A percentile compares a stretch with the other conserved stretches of the same genome.
Conservation (phyloP, 2,329 filamentous ascomycete genomes). For the Keithomyces neogunnii region DNA sequence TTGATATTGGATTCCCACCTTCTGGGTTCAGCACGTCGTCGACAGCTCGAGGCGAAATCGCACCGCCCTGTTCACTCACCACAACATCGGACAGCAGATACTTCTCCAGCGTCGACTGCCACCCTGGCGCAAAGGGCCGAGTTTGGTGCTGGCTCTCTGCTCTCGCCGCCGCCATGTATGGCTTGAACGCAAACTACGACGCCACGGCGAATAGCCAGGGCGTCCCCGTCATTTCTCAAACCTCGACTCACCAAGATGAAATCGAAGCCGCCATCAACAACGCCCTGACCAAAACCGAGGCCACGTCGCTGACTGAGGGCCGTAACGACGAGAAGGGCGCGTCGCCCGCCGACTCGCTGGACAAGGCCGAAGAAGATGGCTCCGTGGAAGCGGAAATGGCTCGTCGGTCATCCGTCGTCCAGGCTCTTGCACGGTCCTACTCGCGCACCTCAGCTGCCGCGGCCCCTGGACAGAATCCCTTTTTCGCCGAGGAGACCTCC, state of each 20-base stretch:
- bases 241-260: constrained; percentile 17
- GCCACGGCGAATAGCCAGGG: constrained; percentile 35
- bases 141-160: neutral
- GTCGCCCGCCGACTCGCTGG: constrained; percentile 19
- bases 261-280: constrained; percentile 15
- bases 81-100: neutral
- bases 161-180: constrained; percentile 10
- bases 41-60: neutral
- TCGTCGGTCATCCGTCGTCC: constrained; percentile 43
- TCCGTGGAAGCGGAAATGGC: constrained; percentile 32
- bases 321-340: constrained; percentile 19
- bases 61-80: neutral
- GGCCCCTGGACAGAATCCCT: constrained; percentile 34
- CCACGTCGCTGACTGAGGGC: constrained; percentile 28
- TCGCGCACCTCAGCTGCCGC: constrained; percentile 36
- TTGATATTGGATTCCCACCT: no score
- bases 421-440: constrained; percentile 46
- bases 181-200: constrained; percentile 36
- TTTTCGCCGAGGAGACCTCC: constrained; percentile 39
- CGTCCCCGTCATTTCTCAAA: constrained; percentile 22
- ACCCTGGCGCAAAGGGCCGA: neutral
- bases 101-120: neutral
- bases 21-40: no score
- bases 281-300: constrained; percentile 24
- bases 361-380: constrained; percentile 17